Base-by-base conservation (phyloP, 139 green algal species). In the Tetradesmus lagerheimii region DNA sequence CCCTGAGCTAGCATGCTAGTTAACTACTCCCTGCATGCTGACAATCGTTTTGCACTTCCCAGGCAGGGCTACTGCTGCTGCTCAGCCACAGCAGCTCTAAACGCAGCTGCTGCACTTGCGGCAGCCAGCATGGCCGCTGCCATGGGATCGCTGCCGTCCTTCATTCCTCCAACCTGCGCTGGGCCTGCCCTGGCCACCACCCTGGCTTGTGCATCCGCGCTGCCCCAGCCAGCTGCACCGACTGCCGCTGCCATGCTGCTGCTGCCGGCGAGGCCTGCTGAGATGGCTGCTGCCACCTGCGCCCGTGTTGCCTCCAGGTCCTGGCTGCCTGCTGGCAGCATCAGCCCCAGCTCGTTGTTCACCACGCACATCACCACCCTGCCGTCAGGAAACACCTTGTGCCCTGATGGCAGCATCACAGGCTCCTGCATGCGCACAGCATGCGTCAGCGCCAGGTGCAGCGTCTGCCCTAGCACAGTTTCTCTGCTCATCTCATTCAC, bases 331-430 rank as follows among this genome's bases (percentile, higher is more conserved):
- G 25, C 77, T 47, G 79, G 79, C 79, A 67, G 27, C 27, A 8
- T 27, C 39, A 85, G 37, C 12, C 43, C 80, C 16, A 86, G 29
- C 34, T 86, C 80, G 34, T 74, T 75, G 45, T 39, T 71, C 12
- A 86, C 34, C n/a, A 74, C 43, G 1, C 45, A 75, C n/a, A 74
- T 35, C 45, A 86, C 80, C 53, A 86, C 80, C 12, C 31, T 45
- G 45, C 80, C 80, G 39, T 86, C 45, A 31, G 80, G 80, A 31
- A 86, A 86, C n/a, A 86, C 80, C 80, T 75, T 86, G 45, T 74
- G 80, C 27, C 80, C 80, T 5, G 45, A 74, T 23, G 80, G 80
- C 31, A 86, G 80, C 45, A 86, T 45, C 1, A 86, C 45, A 20
- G 47, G 80, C 45, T 86, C 80, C 37, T 74, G 27, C 80, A 86